These are phyloP conservation scores for Crassisporium funariophilum DNA, from an alignment of 768 basidiomycete genomes.

Conservation along the genomic window DNA sequence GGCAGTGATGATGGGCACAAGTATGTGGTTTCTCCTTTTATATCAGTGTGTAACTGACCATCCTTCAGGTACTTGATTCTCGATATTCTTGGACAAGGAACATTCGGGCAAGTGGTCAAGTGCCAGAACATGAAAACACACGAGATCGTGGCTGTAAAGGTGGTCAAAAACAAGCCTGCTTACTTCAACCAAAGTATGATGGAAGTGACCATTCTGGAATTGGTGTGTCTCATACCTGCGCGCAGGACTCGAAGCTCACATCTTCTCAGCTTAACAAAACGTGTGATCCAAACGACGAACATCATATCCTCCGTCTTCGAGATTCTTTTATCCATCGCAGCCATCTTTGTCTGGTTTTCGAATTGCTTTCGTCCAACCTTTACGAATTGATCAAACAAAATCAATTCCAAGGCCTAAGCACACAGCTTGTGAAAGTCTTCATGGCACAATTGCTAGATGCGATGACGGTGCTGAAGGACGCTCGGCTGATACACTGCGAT, in stretches of 20 bases:
- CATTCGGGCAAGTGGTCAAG: slow-evolving; percentile 99
- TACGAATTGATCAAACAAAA: slow-evolving; percentile 99
- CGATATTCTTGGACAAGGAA: slow-evolving; percentile 97
- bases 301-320: slow-evolving; percentile 92
- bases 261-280: slow-evolving; percentile 83
- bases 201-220: slow-evolving; percentile 97
- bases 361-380: slow-evolving; percentile 93
- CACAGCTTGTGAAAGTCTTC: slow-evolving; percentile 97
- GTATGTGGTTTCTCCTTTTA: slow-evolving; percentile 48
- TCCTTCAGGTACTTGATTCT: slow-evolving; percentile 85
- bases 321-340: slow-evolving; percentile 97
- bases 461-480: slow-evolving; percentile 90
- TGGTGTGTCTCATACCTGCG: slow-evolving; percentile 60
- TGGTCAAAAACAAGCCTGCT: slow-evolving; percentile 99
- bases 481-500: slow-evolving; percentile 96
- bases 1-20: slow-evolving; percentile 95
- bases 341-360: slow-evolving; percentile 97
- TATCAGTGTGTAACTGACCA: slow-evolving; percentile 8
- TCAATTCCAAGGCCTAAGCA: slow-evolving; percentile 95
- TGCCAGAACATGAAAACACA: slow-evolving; percentile 99
- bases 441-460: slow-evolving; percentile 95
- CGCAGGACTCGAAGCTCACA: background rate
- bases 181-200: slow-evolving; percentile 99
- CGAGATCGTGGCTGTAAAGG: slow-evolving; percentile 98
- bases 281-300: slow-evolving; percentile 92